These are phyloP conservation scores for Micromonas commoda DNA, from an alignment of 139 green algal species.

Conservation along the genomic window DNA sequence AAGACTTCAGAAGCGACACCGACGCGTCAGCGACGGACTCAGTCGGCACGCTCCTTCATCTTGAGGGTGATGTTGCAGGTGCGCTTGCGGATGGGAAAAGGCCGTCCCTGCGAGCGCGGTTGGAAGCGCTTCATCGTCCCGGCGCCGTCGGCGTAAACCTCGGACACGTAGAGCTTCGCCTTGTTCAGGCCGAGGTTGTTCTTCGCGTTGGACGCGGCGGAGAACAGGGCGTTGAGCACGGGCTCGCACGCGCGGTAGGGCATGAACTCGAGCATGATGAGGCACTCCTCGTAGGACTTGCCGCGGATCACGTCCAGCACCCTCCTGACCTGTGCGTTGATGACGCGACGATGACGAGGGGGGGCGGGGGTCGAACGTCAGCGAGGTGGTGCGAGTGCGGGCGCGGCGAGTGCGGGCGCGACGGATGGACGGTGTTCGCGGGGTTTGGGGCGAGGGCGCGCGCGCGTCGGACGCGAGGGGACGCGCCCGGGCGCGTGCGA, in stretches of 20 bases:
- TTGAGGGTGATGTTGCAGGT: slow-evolving; percentile 35
- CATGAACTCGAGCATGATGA: slow-evolving; percentile 91
- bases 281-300: slow-evolving; percentile 81
- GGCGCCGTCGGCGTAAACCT: slow-evolving; percentile 71
- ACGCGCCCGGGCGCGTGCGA: no score
- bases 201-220: slow-evolving; percentile 89
- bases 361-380: no score
- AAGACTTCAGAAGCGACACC: no score
- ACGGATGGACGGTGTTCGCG: no score
- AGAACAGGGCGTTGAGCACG: slow-evolving; percentile 33
- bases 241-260: slow-evolving; percentile 60
- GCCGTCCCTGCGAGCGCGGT: slow-evolving; percentile 66
- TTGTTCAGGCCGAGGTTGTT: slow-evolving; percentile 85
- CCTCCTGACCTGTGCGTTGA: slow-evolving; percentile 76
- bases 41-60: slow-evolving; percentile 33
- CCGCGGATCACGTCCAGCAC: slow-evolving; percentile 87
- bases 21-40: no score
- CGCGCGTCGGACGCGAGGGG: no score
- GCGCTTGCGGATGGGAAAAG: slow-evolving; percentile 37
- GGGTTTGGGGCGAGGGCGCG: no score
- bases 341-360: no score
- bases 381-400: no score
- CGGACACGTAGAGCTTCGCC: slow-evolving; percentile 69
- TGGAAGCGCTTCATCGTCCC: slow-evolving; percentile 72
- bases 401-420: no score